Evolutionary conservation across 2,329 filamentous ascomycete species (phyloP).

Genomic region (Diaporthe caulivora): DNA sequence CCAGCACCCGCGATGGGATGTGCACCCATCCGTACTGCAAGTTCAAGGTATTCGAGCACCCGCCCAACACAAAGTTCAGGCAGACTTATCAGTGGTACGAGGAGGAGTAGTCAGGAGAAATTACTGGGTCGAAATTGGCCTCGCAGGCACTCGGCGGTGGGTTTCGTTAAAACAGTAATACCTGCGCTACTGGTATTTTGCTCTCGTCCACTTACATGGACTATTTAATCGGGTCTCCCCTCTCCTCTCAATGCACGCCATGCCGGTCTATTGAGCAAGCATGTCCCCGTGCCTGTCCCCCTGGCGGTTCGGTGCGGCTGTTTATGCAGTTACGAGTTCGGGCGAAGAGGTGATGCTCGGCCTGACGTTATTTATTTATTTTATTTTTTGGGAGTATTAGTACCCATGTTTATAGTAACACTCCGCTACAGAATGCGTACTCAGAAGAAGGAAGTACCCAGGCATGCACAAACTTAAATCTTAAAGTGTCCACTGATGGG

Average conservation of each 20-base stretch:
- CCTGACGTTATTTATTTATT: no score
- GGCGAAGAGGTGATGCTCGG: background rate
- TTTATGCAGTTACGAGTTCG: background rate
- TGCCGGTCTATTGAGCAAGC: background rate
- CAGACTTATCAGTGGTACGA: conserved; percentile 39
- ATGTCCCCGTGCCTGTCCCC: background rate
- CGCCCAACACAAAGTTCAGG: conserved; percentile 66
- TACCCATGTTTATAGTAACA: background rate
- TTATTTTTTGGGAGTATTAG: background rate
- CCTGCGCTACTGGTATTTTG: background rate
- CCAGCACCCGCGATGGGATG: conserved; percentile 62
- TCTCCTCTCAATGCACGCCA: background rate
- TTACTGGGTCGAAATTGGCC: background rate
- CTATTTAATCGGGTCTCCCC: background rate
- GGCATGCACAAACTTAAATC: background rate
- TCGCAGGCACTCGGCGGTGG: background rate
- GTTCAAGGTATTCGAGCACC: conserved; percentile 65
- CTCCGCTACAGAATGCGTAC: background rate
- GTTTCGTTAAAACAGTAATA: background rate
- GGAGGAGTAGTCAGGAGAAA: conserved; percentile 14
- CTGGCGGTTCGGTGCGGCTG: background rate
- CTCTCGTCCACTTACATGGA: background rate
- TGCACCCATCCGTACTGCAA: conserved; percentile 69
- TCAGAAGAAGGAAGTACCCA: background rate
- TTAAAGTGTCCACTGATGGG: conserved; percentile 6